These are phyloP conservation scores for Schizochytrium sp. DNA, from an alignment of 108 stramenopile species.

Conservation along the genomic window DNA sequence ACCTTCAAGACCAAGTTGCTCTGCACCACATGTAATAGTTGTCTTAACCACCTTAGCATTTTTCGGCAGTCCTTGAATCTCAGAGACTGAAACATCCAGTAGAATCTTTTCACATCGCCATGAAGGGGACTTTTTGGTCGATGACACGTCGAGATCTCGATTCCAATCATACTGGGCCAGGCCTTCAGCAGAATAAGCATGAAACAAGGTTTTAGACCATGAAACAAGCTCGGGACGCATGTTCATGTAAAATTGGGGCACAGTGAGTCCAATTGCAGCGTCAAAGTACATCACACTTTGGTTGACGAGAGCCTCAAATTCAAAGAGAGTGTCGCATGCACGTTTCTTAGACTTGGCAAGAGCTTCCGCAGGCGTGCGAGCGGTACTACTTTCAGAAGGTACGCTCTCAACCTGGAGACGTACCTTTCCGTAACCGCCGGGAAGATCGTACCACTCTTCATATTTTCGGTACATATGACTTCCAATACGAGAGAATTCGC, in stretches of 20 bases:
- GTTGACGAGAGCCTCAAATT: background rate
- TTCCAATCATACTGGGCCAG: background rate
- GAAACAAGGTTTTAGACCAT: background rate
- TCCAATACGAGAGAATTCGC: constrained; percentile 10
- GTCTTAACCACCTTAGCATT: background rate
- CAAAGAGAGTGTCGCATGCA: constrained; percentile 1
- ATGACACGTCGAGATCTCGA: background rate
- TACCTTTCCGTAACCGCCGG: constrained; percentile 12
- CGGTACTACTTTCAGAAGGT: background rate
- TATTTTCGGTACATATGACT: constrained; percentile 15
- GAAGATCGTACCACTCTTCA: constrained; percentile 51
- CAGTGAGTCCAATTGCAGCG: background rate
- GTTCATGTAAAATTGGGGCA: constrained; percentile 8
- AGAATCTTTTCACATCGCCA: constrained; percentile 44
- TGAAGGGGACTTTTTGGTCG: background rate
- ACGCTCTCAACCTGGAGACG: background rate
- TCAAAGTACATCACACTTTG: constrained; percentile 42
- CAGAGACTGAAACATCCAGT: background rate
- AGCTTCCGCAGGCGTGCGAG: background rate
- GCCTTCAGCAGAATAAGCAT: background rate
- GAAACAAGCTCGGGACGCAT: background rate
- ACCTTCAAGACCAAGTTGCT: background rate
- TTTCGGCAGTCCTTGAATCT: background rate
- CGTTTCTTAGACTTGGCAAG: background rate
- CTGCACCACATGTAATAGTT: background rate